Evolutionary conservation across 495 filamentous ascomycete genomes (phyloP), one percentile per base, ranked within the genome.

Genomic region (Mytilinidion resinicola): DNA sequence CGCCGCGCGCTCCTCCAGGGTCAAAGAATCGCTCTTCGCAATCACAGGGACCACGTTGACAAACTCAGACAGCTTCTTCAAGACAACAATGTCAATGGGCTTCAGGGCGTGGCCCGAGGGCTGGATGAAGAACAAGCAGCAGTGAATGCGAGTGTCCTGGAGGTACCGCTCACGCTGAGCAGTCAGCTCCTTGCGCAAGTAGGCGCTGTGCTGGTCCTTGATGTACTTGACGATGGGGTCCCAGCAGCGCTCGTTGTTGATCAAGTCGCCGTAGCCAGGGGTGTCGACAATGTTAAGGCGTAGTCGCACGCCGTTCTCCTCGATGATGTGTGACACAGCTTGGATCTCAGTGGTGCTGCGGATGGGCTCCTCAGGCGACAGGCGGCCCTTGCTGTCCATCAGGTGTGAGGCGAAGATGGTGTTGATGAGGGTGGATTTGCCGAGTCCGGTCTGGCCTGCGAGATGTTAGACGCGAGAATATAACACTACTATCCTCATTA

Each of bases 201-300:
- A 99, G 66, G 95, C 91, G n/a, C 89, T 95, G 80, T 99, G 95
- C 78, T 99, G 93, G 76, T 99, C 95, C 81, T 99, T 99, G 82
- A 99, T 99, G 77, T 99, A 99, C 78, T 97, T 97, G 78, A 99
- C 91, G 71, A 99, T 99, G 51, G 95, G 87, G 67, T 90, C 86
- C 86, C 86, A 90, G 76, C 86, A 90, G 79, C 86, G 79, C 69
- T 90, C 86, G 61, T 90, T 90, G 75, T 90, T 90, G 59, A 90
- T 85, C 70, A 88, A 85, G 65, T 90, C 86, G 63, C 86, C 86
- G 68, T 90, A 90, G 51, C 86, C 86, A 11, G 86, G 86, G 34
- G 86, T 90, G 65, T 90, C 86, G 51, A 90, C 86, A 64, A 90
- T 89, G 72, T 90, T 90, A 52, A 90, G 74, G 43, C 86, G 78